phyloP scores from a whole-genome alignment of 148 eudicot species.

The Cornus suecica region DNA sequence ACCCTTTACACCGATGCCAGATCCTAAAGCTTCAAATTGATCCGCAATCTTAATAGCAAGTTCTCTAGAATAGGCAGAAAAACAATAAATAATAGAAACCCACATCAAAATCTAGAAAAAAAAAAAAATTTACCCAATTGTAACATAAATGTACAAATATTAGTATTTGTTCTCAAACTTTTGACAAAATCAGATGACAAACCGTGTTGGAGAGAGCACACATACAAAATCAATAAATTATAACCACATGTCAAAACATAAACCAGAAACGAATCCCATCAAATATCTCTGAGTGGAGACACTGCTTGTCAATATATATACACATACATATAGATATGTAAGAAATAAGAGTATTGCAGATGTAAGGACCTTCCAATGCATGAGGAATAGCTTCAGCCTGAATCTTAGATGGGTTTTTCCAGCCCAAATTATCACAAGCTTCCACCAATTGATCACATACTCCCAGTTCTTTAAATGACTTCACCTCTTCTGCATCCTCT shows the following conservation, averaged over 20 bases:
- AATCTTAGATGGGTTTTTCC: slow-evolving; percentile 73
- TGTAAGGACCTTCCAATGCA: slow-evolving; percentile 54
- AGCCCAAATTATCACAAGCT: slow-evolving; percentile 62
- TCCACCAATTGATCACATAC: slow-evolving; percentile 59
- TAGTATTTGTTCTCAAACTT: background rate
- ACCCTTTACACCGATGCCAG: slow-evolving; percentile 60
- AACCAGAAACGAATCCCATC: background rate
- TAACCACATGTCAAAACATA: background rate
- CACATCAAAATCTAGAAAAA: background rate
- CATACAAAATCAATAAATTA: slow-evolving; percentile 34
- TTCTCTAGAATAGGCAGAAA: slow-evolving; percentile 42
- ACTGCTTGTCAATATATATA: background rate
- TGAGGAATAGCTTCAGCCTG: slow-evolving; percentile 79
- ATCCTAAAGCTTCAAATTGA: slow-evolving; percentile 76
- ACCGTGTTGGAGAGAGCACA: slow-evolving; percentile 88
- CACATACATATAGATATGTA: background rate
- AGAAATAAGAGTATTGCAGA: background rate
- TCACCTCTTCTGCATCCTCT: slow-evolving; percentile 36
- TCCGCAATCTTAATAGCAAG: slow-evolving; percentile 80
- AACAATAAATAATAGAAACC: slow-evolving; percentile 4
- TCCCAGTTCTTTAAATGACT: slow-evolving; percentile 69
- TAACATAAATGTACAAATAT: background rate
- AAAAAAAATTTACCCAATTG: background rate
- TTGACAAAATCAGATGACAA: background rate
- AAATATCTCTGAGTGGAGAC: too few species aligned